Evolutionary conservation across 306 rosid genomes (phyloP), one percentile per base, ranked within the genome.

Genomic region (Quercus alba): DNA sequence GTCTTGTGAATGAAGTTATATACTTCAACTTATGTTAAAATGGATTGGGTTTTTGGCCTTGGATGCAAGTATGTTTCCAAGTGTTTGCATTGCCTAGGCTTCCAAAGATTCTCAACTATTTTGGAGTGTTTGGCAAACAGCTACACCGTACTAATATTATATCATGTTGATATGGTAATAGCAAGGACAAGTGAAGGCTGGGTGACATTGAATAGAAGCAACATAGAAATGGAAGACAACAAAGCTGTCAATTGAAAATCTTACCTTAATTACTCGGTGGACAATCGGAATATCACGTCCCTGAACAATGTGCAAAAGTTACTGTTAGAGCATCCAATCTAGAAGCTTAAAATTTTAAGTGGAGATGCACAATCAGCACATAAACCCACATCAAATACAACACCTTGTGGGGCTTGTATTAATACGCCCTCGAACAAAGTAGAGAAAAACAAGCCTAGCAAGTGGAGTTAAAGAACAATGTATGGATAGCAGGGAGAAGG

Each of bases 281-380:
- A 92, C 98, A 54, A 94, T 92, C 31, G 98, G 94, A 86, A 94
- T 90, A 18, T 76, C 83, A n/a, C 76, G 97, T 56, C 90, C 96
- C 98, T 94, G 74, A 49, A 80, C 62, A 85, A 75, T 56, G 70
- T 18, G 30, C 41, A 84, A 74, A 69, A 80, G 56, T 17, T 5
- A 74, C 44, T 6, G 20, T 26, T 15, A 62, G 56, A 62, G 5
- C 19, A 77, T 55, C 5, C 56, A 56, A 56, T 56, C 77, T 6
- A 49, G 3, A 72, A 30, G 25, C 17, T 23, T 59, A 23, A 59
- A 19, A n/a, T 59, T 20, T 12, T 9, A 11, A 20, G 28, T 59
- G 15, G 30, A 21, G 63, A 57, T 1, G 30, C 30, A 17, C 13
- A 58, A 10, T 17, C 28, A 14, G 35, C 35, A 26, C 28, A 28